Evolutionary conservation across 2,329 filamentous ascomycete species (phyloP), one percentile per base, ranked within the genome.

Genomic region (Ceratocystis smalleyi): DNA sequence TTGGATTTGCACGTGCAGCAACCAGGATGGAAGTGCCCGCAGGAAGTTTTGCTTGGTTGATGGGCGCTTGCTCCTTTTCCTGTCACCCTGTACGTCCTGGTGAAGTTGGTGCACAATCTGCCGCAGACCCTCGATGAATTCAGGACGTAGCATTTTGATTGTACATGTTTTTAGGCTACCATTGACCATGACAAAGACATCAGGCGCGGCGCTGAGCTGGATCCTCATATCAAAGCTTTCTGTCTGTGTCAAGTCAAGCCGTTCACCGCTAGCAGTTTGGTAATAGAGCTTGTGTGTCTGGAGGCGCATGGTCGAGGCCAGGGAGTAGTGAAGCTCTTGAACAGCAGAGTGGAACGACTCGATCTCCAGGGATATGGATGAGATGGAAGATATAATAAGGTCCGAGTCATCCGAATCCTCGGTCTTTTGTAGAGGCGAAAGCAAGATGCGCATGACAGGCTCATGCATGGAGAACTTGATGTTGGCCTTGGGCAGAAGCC

Each of bases 401-500:
- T 99, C 94, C 69, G 94, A 97, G 68, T 97, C 91, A 67, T 91
- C 89, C 0, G 84, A 80, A 30, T 85, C 82, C 1, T 77, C 77
- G 64, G 81, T 79, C 67, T 87, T 83, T n/a, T 64, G 35, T 67
- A 94, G 83, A 0, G 92, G 86, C 4, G 91, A 91, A 3, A 99
- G 78, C 6, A 91, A 85, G 68, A 99, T 91, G 69, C 95, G 85
- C 68, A 97, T 73, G 17, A 99, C 95, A 1, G 94, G 94, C 72
- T 99, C 94, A 71, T 99, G 94, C 75, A 99, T 88, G 0, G 94
- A 96, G 49, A 97, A 85, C 71, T 97, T 99, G 73, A 97, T 87
- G 70, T 83, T 95, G 0, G 92, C 88, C 75, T 97, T 97, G 1
- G 94, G 94, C 7, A 99, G 78, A 2, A 97, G 81, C n/a, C 89